phyloP scores from a whole-genome alignment of 2,329 filamentous ascomycete genomes.

The Diplocarpon mali region DNA sequence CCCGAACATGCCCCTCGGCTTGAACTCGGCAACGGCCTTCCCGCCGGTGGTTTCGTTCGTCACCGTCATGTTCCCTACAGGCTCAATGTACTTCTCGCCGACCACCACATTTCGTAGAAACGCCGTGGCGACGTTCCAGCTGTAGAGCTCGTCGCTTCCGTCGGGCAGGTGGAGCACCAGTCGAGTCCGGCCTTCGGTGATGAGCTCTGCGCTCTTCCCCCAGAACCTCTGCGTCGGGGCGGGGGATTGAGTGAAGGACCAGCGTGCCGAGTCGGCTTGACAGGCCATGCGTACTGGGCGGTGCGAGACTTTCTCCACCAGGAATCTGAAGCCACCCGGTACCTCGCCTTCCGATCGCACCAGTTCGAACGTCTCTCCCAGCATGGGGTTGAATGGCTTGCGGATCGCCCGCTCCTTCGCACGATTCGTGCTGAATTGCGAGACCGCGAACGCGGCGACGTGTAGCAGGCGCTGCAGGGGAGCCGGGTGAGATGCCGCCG shows the following conservation, averaged over 20 bases:
- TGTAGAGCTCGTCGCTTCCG: constrained; percentile 68
- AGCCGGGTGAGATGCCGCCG: constrained; percentile 52
- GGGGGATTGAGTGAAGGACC: constrained; percentile 81
- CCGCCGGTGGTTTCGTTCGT: constrained; percentile 73
- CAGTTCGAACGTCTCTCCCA: constrained; percentile 92
- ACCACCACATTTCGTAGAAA: constrained; percentile 95
- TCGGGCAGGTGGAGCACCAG: constrained; percentile 58
- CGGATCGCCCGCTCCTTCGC: constrained; percentile 85
- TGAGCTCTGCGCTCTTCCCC: constrained; percentile 93
- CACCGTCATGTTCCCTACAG: constrained; percentile 80
- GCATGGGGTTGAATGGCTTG: constrained; percentile 94
- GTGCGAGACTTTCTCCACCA: constrained; percentile 94
- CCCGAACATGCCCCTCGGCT: constrained; percentile 93
- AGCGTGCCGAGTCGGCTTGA: constrained; percentile 76
- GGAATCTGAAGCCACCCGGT: constrained; percentile 67
- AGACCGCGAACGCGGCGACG: constrained; percentile 83
- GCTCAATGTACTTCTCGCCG: constrained; percentile 96
- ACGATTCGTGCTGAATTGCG: constrained; percentile 68
- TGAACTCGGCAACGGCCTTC: constrained; percentile 82
- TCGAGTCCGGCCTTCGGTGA: constrained; percentile 78
- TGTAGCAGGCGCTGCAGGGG: constrained; percentile 64
- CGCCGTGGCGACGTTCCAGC: constrained; percentile 77
- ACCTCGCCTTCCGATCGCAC: constrained; percentile 69
- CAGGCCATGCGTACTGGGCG: constrained; percentile 86
- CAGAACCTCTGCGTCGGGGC: constrained; percentile 94